A percentile compares a stretch with the other conserved stretches of the same genome.
Conservation (phyloP, 306 rosid species). For the Glycine tomentella region DNA sequence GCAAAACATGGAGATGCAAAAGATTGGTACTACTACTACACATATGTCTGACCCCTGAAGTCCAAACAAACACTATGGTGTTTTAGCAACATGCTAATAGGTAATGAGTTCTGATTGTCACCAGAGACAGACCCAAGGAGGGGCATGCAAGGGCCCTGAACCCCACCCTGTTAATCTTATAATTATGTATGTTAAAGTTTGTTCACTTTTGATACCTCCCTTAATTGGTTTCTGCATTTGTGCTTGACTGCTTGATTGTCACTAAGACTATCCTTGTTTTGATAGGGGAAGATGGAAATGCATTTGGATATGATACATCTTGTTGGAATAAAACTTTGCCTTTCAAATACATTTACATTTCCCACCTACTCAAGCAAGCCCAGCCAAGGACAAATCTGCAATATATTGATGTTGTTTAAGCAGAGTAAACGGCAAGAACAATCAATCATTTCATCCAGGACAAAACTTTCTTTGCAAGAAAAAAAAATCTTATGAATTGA, state of each 20-base stretch:
- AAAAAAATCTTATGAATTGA: not conserved
- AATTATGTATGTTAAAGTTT: not conserved
- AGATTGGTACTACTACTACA: no score
- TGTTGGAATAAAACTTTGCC: no score
- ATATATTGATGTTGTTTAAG: not conserved
- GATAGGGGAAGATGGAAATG: not conserved
- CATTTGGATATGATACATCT: not conserved
- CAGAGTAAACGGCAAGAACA: not conserved
- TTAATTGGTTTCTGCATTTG: not conserved
- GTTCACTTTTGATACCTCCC: not conserved
- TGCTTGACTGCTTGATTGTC: not conserved
- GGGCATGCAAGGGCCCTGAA: no score
- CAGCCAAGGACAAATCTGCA: not conserved
- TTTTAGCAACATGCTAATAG: constrained; percentile 2
- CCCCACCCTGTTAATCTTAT: not conserved
- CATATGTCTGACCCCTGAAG: not conserved
- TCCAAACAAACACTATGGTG: constrained; percentile 5
- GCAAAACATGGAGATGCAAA: no score
- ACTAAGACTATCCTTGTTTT: not conserved
- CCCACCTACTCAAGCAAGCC: constrained; percentile 3
- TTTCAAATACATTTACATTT: constrained; percentile 13
- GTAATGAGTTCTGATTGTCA: not conserved
- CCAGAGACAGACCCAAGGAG: not conserved
- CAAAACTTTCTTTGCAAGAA: constrained; percentile 5
- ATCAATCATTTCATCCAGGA: not conserved